Base-by-base conservation (phyloP, 129 eudicot species). In the Artemisia annua region DNA sequence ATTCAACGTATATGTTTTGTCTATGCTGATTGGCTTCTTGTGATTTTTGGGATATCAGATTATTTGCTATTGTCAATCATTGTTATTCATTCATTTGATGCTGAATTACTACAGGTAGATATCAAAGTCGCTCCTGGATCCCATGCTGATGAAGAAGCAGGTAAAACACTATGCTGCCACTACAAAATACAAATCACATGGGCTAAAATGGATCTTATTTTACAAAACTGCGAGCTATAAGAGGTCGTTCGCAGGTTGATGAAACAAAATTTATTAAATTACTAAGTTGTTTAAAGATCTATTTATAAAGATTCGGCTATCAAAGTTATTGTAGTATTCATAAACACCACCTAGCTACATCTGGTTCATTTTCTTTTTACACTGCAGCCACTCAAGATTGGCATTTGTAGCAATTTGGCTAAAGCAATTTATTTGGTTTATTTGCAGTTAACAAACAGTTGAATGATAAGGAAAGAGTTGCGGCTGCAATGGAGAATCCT, bases 61-160 rank as follows among this genome's bases (percentile, higher is more conserved):
- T 9, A 16, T 52, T 7, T 70, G 48, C 15, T 1, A 56, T 56
- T 24, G 16, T 66, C 50, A 26, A 3, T 26, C 51, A 10, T 69
- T 59, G 43, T 54, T 78, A 54, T 39, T 26, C 77, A 26, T 9
- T 24, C 30, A 10, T 63, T 7, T 35, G 17, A 60, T 78, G 74
- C 48, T 79, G 17, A 56, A 57, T 17, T 79, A 26, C 63, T 74
- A 15, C 87, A 92, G 97, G 87, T 92, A 8, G 95, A 92, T 69
- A 92, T 89, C 71, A 89, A 85, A 82, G 98, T 92, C 69, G 87
- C 96, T 44, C 91, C 95, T 72, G 96, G 96, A 73, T 87, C 98
- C 64, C 98, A 92, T 80, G 98, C 98, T 39, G 72, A 87, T 85
- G 98, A 92, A 86, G 96, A 76, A 61, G 80, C 95, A 82, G 95